Base-by-base conservation (phyloP, 2,329 filamentous ascomycete species). In the Fonsecaea erecta region DNA sequence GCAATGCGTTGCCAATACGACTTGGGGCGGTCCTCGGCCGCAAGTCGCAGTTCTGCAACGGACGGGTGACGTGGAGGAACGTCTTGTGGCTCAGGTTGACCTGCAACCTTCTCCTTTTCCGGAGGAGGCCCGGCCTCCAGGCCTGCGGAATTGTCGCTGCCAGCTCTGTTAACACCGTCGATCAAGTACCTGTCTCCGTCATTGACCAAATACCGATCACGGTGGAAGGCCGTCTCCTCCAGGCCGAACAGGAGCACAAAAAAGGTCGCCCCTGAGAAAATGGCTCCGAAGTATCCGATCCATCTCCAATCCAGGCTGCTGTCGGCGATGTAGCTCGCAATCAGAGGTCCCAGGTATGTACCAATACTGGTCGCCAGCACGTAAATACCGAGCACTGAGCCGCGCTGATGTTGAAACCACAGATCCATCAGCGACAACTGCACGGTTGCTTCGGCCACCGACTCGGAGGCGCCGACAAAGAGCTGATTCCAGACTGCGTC, bases 381-480 rank as follows among this genome's bases (percentile, higher is more conserved):
- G 69, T 86, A 86, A 28, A 86, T 71, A 63, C 84, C 84, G 5
- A 86, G 76, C 0, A 84, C 82, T 0, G 79, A 78, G 46, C 84
- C 84, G 51, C 83, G 80, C 65, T 84, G 83, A 69, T 86, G 84
- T 74, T 85, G 82, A 66, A 83, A 86, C 76, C 84, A 86, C 32
- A 86, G 78, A 68, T 86, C 84, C 7, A 84, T 82, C 30, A 86
- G 75, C 1, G 83, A 85, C n/a, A 85, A 74, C 70, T 86, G 84
- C 6, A 84, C 84, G 32, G 83, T 80, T 0, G 84, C 84, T 73
- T 86, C 84, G 1, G 83, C 84, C 48, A 83, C 83, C 8, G 83
- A 80, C 73, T 86, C 84, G 3, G 84, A 85, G 2, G 83, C 83
- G 16, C 84, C 84, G 1, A 86, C 82, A 61, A 86, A 86, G 1